Percentiles rank a stretch among this genome's conserved stretches.
Evolutionary conservation across 2,329 filamentous ascomycete species (phyloP).

Genomic region (Penicillium corylophilum): DNA sequence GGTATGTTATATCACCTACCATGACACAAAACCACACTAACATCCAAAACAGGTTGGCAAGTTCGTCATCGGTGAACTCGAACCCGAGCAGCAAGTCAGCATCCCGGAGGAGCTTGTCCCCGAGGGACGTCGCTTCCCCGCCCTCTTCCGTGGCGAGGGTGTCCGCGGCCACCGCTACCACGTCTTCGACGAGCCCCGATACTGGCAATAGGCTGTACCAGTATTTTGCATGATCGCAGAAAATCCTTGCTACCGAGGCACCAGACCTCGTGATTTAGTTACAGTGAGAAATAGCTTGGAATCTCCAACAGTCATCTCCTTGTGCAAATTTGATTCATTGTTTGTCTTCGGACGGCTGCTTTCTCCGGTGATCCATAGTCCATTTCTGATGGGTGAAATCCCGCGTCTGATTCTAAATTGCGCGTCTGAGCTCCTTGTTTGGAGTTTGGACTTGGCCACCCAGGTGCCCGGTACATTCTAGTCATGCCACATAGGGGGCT

Average conservation of each 20-base stretch:
- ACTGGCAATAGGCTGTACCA: conserved; percentile 47
- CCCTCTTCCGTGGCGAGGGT: conserved; percentile 78
- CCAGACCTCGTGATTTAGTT: conserved; percentile 6
- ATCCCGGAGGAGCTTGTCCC: conserved; percentile 73
- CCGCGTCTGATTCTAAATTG: not conserved
- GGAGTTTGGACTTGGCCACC: not conserved
- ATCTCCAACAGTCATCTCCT: conserved; percentile 3
- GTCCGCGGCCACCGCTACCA: conserved; percentile 90
- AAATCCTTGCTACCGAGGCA: conserved; percentile 1
- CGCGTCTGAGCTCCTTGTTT: not conserved
- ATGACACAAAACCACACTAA: conserved; percentile 13
- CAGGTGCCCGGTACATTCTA: not conserved
- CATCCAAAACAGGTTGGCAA: conserved; percentile 67
- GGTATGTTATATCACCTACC: conserved; percentile 46
- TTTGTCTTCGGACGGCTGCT: not conserved
- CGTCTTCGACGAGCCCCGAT: conserved; percentile 89
- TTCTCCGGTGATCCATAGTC: conserved; percentile 1
- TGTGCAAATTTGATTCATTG: conserved; percentile 6
- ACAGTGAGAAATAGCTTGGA: conserved; percentile 11
- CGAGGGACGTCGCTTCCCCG: conserved; percentile 77
- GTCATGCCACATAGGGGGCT: not conserved
- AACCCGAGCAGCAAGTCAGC: conserved; percentile 63
- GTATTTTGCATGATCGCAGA: not conserved
- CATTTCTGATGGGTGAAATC: not conserved
- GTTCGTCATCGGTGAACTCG: conserved; percentile 75